Percentiles rank a stretch among this genome's conserved stretches.
phyloP scores from a whole-genome alignment of 495 filamentous ascomycete genomes.

The Daldinia caldariorum region DNA sequence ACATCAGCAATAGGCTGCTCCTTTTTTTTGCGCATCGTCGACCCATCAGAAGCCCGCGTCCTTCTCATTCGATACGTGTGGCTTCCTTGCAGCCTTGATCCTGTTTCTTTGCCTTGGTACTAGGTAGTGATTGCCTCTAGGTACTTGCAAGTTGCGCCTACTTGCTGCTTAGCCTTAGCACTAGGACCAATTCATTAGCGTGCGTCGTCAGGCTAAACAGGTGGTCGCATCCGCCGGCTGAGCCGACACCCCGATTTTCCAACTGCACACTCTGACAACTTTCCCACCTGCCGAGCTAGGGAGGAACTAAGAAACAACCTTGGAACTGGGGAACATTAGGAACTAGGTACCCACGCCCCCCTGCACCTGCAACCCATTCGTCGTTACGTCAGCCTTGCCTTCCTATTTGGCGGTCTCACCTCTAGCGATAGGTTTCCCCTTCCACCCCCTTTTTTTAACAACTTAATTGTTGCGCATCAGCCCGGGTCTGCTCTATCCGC shows the following conservation, averaged over 20 bases:
- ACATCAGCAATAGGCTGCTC: slow-evolving; percentile 46
- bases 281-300: slow-evolving; percentile 34
- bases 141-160: slow-evolving; percentile 4
- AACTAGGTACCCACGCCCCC: slow-evolving; percentile 6
- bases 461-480: slow-evolving; percentile 19
- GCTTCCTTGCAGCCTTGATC: slow-evolving; percentile 27
- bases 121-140: slow-evolving; percentile 29
- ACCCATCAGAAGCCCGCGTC: slow-evolving; percentile 39
- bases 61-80: slow-evolving; percentile 27
- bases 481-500: slow-evolving; percentile 21
- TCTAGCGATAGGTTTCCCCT: slow-evolving; percentile 36
- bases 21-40: slow-evolving; percentile 41
- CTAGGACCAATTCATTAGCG: slow-evolving; percentile 31
- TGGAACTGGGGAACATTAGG: too few species aligned
- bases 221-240: slow-evolving; percentile 38
- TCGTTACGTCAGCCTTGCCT: slow-evolving; percentile 55
- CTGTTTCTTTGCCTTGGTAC: slow-evolving; percentile 29
- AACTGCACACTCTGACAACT: slow-evolving; percentile 38
- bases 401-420: slow-evolving; percentile 42
- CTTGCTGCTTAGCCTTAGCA: slow-evolving; percentile 29
- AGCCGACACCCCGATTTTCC: slow-evolving; percentile 43
- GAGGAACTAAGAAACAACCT: slow-evolving; percentile 28
- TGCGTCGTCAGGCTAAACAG: slow-evolving; percentile 36
- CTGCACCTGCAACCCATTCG: slow-evolving; percentile 21
- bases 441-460: slow-evolving; percentile 22